Conservation (phyloP, 371 early-diverging fungal genomes). For the Synchytrium microbalum region DNA sequence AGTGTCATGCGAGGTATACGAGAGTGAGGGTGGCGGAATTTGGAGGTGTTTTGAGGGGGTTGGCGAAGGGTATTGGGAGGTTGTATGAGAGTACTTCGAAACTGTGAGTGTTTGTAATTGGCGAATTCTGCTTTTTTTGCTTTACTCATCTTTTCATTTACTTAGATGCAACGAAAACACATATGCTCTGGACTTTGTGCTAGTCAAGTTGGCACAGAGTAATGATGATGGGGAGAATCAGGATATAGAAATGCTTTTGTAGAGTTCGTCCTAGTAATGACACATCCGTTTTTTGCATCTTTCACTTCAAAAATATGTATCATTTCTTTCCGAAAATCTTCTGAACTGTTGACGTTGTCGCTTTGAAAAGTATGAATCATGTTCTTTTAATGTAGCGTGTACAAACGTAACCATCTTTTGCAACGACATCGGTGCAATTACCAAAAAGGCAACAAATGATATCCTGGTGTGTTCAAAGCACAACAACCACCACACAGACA, state of each 20-base stretch:
- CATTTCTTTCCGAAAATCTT: background rate
- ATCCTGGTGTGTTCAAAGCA: too few species aligned
- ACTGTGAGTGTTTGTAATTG: background rate
- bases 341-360: too few species aligned
- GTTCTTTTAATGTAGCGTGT: background rate
- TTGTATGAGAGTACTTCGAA: background rate
- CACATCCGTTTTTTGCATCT: background rate
- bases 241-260: background rate
- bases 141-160: background rate
- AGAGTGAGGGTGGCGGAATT: background rate
- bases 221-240: background rate
- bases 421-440: too few species aligned
- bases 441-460: too few species aligned
- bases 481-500: too few species aligned
- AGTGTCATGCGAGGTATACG: constrained; percentile 63
- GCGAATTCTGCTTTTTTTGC: background rate
- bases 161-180: background rate
- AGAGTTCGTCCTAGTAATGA: background rate
- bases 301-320: background rate
- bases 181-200: background rate
- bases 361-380: too few species aligned
- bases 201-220: background rate
- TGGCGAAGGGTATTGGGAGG: background rate
- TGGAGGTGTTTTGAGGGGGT: background rate
- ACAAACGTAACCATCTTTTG: too few species aligned